A percentile compares a stretch with the other conserved stretches of the same genome.
phyloP scores from a whole-genome alignment of 208 protist genomes.

The Paratrypanosoma confusum region DNA sequence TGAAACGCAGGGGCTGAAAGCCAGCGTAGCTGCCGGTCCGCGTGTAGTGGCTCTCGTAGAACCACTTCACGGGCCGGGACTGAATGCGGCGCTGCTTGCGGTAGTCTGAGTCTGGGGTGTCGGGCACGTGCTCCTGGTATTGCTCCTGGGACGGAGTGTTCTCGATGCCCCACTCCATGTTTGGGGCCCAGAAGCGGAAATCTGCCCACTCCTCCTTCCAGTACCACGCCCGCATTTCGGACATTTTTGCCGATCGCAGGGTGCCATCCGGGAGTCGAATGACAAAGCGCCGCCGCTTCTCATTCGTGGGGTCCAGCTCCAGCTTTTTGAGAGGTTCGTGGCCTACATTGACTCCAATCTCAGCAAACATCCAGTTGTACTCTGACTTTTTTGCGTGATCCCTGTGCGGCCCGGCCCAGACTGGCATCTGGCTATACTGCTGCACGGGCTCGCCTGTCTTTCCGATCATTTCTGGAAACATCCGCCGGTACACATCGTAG shows the following conservation, averaged over 20 bases:
- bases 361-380: slow-evolving; percentile 93
- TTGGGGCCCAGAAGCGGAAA: slow-evolving; percentile 89
- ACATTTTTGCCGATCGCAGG: slow-evolving; percentile 90
- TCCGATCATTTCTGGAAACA: slow-evolving; percentile 92
- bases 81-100: slow-evolving; percentile 86
- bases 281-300: slow-evolving; percentile 87
- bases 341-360: slow-evolving; percentile 90
- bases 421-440: slow-evolving; percentile 88
- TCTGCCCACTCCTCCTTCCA: slow-evolving; percentile 93
- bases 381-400: slow-evolving; percentile 87
- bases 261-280: slow-evolving; percentile 88
- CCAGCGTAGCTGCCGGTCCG: slow-evolving; percentile 84
- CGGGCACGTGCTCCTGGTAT: slow-evolving; percentile 88
- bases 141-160: slow-evolving; percentile 85
- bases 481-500: slow-evolving; percentile 89
- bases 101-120: slow-evolving; percentile 82
- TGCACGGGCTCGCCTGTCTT: slow-evolving; percentile 84
- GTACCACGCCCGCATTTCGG: slow-evolving; percentile 92
- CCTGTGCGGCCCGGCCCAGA: slow-evolving; percentile 85
- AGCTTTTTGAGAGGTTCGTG: slow-evolving; percentile 88
- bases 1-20: slow-evolving; percentile 82
- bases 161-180: slow-evolving; percentile 91
- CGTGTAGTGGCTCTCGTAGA: slow-evolving; percentile 91
- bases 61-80: slow-evolving; percentile 88
- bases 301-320: slow-evolving; percentile 88